These are phyloP conservation scores for Sporothrix globosa DNA, from an alignment of 2,329 filamentous ascomycete species.

Conservation along the genomic window DNA sequence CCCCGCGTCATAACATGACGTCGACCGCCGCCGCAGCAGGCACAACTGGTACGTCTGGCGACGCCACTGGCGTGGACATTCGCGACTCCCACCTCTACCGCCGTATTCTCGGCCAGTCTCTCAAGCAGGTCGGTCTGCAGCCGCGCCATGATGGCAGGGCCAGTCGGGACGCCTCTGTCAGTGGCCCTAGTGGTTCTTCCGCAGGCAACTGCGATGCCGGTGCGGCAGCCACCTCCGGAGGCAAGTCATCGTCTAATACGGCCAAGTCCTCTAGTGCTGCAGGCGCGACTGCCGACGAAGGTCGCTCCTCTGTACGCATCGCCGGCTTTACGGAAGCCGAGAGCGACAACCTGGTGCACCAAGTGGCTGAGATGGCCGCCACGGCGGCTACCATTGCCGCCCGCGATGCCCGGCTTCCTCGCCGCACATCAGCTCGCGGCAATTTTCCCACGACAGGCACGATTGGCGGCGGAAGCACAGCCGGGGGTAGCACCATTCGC, in stretches of 20 bases:
- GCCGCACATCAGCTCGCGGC: constrained; percentile 37
- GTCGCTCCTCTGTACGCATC: constrained; percentile 54
- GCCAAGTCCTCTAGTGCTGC: constrained; percentile 34
- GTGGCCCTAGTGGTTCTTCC: not conserved
- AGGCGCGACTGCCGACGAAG: constrained; percentile 39
- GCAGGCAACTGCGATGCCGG: constrained; percentile 40
- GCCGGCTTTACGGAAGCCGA: constrained; percentile 79
- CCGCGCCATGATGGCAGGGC: constrained; percentile 47
- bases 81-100: constrained; percentile 90
- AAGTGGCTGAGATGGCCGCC: constrained; percentile 91
- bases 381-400: constrained; percentile 87
- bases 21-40: not conserved
- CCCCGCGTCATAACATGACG: not conserved
- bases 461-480: constrained; percentile 21
- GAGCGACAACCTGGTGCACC: constrained; percentile 77
- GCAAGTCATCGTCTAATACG: not conserved
- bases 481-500: constrained; percentile 24
- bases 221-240: not conserved
- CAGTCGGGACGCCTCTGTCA: constrained; percentile 43
- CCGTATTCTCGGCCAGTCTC: constrained; percentile 85
- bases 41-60: constrained; percentile 37
- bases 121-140: constrained; percentile 77
- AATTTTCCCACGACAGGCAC: constrained; percentile 27
- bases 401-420: constrained; percentile 61
- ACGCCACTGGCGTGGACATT: constrained; percentile 67